Evolutionary conservation across 305 asterid genomes (phyloP).

Genomic region (Fraxinus floribunda): DNA sequence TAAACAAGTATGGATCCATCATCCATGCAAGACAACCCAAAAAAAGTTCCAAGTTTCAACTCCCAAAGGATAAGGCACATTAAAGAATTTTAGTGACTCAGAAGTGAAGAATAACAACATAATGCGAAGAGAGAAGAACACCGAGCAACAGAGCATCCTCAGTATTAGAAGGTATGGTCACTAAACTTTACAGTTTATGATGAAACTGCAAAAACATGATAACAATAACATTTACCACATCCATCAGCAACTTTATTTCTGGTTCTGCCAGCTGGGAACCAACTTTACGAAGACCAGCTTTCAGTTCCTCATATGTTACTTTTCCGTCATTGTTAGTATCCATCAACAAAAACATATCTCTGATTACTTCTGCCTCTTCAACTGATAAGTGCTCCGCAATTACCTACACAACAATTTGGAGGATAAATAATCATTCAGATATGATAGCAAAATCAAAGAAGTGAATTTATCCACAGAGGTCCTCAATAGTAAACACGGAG

Average conservation of each 20-base stretch:
- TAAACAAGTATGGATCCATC: background rate
- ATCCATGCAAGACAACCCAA: background rate
- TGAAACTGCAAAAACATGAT: background rate
- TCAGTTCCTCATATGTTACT: constrained; percentile 82
- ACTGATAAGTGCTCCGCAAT: constrained; percentile 89
- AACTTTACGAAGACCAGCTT: constrained; percentile 80
- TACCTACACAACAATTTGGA: constrained; percentile 48
- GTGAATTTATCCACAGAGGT: background rate
- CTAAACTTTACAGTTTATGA: background rate
- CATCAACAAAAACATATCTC: constrained; percentile 92
- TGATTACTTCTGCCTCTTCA: constrained; percentile 92
- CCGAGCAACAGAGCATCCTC: background rate
- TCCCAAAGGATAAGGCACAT: background rate
- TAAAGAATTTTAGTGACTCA: background rate
- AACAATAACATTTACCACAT: constrained; percentile 62
- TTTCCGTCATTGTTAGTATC: constrained; percentile 89
- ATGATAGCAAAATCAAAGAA: background rate
- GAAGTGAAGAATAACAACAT: background rate
- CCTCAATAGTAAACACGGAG: background rate
- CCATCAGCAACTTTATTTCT: constrained; percentile 92
- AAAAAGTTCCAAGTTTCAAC: background rate
- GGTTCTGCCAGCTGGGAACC: constrained; percentile 98
- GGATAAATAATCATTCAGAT: constrained; percentile 1
- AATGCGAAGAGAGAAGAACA: background rate
- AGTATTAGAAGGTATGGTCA: background rate